Evolutionary conservation across 2,329 filamentous ascomycete species (phyloP), one percentile per base, ranked within the genome.

Genomic region (Talaromyces sp.): DNA sequence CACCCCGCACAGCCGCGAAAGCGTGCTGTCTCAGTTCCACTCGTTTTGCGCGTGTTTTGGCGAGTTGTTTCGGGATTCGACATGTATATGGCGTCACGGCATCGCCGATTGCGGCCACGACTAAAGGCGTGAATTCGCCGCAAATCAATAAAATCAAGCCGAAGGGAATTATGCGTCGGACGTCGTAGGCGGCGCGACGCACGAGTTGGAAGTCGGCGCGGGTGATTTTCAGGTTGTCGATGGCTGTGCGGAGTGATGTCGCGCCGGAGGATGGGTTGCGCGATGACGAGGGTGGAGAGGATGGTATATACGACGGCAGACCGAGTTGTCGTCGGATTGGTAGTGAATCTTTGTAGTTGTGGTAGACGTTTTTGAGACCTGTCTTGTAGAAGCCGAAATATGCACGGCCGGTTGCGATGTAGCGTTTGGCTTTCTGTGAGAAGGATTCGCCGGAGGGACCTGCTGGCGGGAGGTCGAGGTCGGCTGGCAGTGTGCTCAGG

Each of bases 311-410:
- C 58, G 62, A 66, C 22, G 72, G 67, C 54, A 78, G 51, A 58
- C 74, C 69, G 54, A 76, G 65, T 69, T 72, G 36, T 70, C 75
- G 65, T 56, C 76, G 67, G 58, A 76, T 63, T 68, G 75, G 68
- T 62, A 79, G 29, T 36, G 77, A 70, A 63, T 72, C 71, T 73
- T 77, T 69, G 69, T 83, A 82, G 69, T 96, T 97, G 66, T 82
- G 79, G 75, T 87, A 88, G 61, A 96, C 88, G 71, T 90, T 88
- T 73, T 88, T 88, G 36, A 97, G 79, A 19, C 93, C 94, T 1
- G 87, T 84, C 79, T 95, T 96, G 87, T 97, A 98, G 85, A 98
- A 98, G 40, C 78, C 78, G 10, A 90, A 77, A 78, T 96, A 97
- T 61, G 90, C 87, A 75, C 90, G 90, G 68, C 92, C 94, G 31